phyloP scores from a whole-genome alignment of 768 basidiomycete genomes.

The Auricularia cornea region DNA sequence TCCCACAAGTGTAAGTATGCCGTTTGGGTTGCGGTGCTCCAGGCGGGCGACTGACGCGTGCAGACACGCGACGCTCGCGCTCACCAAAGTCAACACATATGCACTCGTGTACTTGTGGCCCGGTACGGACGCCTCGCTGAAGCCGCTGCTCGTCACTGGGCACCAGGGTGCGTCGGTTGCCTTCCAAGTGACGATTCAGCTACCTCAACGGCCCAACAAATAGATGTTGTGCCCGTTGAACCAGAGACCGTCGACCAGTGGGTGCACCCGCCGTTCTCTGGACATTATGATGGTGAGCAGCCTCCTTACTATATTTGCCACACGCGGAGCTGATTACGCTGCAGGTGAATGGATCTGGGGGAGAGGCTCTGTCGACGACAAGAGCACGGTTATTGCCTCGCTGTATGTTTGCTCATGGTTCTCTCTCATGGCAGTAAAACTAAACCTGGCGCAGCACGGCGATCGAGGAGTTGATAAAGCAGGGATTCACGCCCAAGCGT shows the following conservation, averaged over 20 bases:
- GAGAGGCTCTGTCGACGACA: conserved; percentile 67
- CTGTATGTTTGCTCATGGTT: conserved; percentile 43
- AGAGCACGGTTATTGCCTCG: conserved; percentile 62
- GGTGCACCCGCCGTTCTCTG: conserved; percentile 24
- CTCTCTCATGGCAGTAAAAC: neutral
- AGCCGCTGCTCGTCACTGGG: conserved; percentile 24
- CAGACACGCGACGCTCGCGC: conserved; percentile 23
- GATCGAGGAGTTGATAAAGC: conserved; percentile 55
- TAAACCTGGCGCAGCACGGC: conserved; percentile 30
- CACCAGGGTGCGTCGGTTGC: conserved; percentile 13
- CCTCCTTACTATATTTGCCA: neutral
- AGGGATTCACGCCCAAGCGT: conserved; percentile 56
- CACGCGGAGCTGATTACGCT: conserved; percentile 6
- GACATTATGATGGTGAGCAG: conserved; percentile 11
- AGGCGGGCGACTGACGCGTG: neutral
- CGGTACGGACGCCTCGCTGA: conserved; percentile 23
- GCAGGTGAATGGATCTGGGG: conserved; percentile 63
- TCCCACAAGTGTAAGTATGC: conserved; percentile 28
- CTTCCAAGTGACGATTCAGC: neutral
- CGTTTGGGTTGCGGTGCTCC: neutral
- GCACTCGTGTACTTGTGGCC: conserved; percentile 30
- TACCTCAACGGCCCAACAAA: neutral
- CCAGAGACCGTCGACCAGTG: conserved; percentile 34
- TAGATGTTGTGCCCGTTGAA: conserved; percentile 21
- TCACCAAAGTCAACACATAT: conserved; percentile 30